phyloP scores from a whole-genome alignment of 1,284 basidiomycete species.

The Ganoderma multipileum region DNA sequence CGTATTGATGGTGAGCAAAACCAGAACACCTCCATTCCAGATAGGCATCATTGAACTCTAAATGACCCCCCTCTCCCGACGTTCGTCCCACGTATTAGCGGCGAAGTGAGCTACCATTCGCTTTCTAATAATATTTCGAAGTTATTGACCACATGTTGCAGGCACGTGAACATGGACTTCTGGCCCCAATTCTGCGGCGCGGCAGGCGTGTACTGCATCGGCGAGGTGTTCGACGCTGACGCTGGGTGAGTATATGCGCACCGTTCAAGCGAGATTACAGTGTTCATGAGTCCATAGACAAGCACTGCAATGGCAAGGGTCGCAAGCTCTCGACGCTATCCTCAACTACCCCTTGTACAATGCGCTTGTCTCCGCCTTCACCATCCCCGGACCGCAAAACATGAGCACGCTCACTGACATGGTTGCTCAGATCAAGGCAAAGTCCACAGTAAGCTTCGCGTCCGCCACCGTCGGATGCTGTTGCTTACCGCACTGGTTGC shows the following conservation, averaged over 20 bases:
- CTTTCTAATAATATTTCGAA: background rate
- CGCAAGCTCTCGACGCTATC: constrained; percentile 53
- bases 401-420: constrained; percentile 42
- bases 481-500: background rate
- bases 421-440: constrained; percentile 40
- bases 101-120: constrained; percentile 53
- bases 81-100: constrained; percentile 24
- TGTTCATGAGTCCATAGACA: constrained; percentile 23
- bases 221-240: constrained; percentile 76
- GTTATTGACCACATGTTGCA: constrained; percentile 34
- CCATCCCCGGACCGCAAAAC: constrained; percentile 43
- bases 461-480: background rate
- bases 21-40: background rate
- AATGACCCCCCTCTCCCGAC: background rate
- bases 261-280: background rate
- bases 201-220: constrained; percentile 86
- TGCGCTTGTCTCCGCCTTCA: constrained; percentile 48
- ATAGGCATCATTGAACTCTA: background rate
- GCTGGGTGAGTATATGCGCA: constrained; percentile 50
- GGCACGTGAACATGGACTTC: constrained; percentile 71
- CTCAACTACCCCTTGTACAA: constrained; percentile 63
- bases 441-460: constrained; percentile 38
- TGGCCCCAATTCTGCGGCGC: constrained; percentile 75
- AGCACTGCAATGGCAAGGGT: constrained; percentile 37
- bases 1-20: constrained; percentile 68